These are phyloP conservation scores for Pseudogymnoascus sp. DNA, from an alignment of 2,329 filamentous ascomycete genomes.

Conservation along the genomic window DNA sequence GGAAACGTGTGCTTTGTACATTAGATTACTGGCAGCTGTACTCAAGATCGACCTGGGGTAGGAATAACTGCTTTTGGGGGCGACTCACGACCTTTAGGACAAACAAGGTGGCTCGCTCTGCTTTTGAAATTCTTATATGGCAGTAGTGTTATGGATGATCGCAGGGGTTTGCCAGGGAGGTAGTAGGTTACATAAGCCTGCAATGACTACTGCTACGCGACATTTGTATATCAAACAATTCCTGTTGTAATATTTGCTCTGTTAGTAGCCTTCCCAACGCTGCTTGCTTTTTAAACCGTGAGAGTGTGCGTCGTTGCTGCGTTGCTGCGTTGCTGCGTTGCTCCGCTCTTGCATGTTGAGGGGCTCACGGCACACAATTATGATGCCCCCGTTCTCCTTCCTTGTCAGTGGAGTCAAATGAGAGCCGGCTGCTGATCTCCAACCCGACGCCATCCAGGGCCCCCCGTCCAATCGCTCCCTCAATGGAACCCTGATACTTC, in stretches of 20 bases:
- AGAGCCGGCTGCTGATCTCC: not conserved
- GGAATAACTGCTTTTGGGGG: not conserved
- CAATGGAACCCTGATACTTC: conserved; percentile 17
- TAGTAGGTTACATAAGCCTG: not conserved
- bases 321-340: not conserved
- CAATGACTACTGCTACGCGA: not conserved
- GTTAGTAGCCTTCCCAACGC: not conserved
- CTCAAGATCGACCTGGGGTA: not conserved
- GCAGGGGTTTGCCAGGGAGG: not conserved
- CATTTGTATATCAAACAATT: conserved; percentile 4
- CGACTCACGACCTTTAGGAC: not conserved
- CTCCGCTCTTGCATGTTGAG: not conserved
- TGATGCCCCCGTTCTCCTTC: not conserved
- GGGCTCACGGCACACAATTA: not conserved
- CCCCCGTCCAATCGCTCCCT: conserved; percentile 9
- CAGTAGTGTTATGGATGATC: not conserved
- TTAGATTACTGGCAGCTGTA: not conserved
- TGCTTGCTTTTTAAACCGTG: not conserved
- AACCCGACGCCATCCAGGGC: conserved; percentile 9
- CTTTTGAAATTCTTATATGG: not conserved
- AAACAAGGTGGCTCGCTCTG: not conserved
- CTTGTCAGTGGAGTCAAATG: not conserved
- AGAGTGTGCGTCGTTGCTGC: not conserved
- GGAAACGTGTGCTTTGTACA: conserved; percentile 1
- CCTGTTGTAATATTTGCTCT: conserved; percentile 2